These are phyloP conservation scores for Brasenia schreberi DNA, from an alignment of 164 flowering plant species.

Conservation along the genomic window DNA sequence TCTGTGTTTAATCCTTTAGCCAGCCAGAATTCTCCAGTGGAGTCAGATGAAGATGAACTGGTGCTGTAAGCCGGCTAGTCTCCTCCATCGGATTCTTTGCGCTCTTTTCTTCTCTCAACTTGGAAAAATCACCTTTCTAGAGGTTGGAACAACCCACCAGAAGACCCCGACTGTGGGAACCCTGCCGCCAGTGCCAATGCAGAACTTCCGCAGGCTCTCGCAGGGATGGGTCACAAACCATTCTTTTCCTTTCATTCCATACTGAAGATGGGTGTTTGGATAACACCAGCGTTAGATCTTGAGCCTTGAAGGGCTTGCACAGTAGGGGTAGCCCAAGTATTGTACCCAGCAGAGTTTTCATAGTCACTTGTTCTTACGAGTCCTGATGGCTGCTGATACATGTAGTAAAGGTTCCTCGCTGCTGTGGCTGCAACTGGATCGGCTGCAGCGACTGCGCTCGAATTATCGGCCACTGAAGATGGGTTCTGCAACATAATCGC, in stretches of 20 bases:
- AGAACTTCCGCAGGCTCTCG: too few relatives aligned
- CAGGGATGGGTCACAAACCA: not conserved
- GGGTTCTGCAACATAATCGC: slow-evolving; percentile 1
- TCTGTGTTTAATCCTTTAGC: too few relatives aligned
- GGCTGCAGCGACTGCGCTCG: not conserved
- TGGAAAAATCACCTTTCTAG: too few relatives aligned
- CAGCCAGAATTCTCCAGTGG: too few relatives aligned
- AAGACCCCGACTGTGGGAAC: not conserved
- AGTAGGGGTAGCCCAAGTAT: not conserved
- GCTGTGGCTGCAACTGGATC: not conserved
- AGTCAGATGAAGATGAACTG: too few relatives aligned
- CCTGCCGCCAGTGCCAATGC: not conserved
- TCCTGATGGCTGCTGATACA: slow-evolving; percentile 1
- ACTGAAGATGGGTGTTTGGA: slow-evolving; percentile 6
- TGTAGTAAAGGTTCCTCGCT: not conserved
- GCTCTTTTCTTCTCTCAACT: too few relatives aligned
- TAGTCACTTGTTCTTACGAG: slow-evolving; percentile 6
- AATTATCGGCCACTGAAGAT: not conserved
- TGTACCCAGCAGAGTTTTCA: slow-evolving; percentile 10
- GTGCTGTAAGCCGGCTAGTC: too few relatives aligned
- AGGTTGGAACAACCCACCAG: too few relatives aligned
- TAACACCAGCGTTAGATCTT: not conserved
- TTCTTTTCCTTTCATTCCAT: slow-evolving; percentile 2
- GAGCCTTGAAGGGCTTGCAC: slow-evolving; percentile 1
- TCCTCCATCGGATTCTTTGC: too few relatives aligned